Base-by-base conservation (phyloP, 306 rosid genomes). In the Vicia villosa region DNA sequence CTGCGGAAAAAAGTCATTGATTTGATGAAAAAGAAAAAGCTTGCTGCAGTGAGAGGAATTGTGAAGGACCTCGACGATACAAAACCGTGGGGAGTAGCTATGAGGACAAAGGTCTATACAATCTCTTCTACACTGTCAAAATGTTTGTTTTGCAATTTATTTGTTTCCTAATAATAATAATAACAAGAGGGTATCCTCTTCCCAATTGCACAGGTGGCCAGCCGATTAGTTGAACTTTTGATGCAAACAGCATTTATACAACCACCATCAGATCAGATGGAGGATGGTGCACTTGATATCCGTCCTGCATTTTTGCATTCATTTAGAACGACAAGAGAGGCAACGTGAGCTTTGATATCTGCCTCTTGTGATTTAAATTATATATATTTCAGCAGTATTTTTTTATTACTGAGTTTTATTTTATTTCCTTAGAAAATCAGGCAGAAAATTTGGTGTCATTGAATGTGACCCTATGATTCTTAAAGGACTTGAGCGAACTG, bases 281-380 rank as follows among this genome's bases (percentile, higher is more conserved):
- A 59, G 52, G 99, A 94, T 66, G 74, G 79, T 64, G 83, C 91
- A 45, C 92, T 79, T 74, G 96, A 91, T 75, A 80, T 91, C 77
- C 92, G 84, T 20, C 99, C 99, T 73, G 96, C 97, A 80, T 94
- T 94, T 77, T 59, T 79, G 15, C 99, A 91, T 87, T 72, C 91
- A 34, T 64, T 84, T 59, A 86, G 10, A 83, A 83, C 84, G 74
- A 20, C 16, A 61, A 80, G 49, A 50, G 83, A 80, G 17, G 73
- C 81, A 76, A 70, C 17, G 99, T 94, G 81, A 83, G 89, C 50
- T 74, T 62, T 58, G 19, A 63, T 72, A 34, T 61, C 64, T 80
- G 70, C 49, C n/a, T 67, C 51, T 37, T 50, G 20, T 75, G 43
- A 54, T 73, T 50, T 5, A 8, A 65, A 64, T 68, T 65, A 49